Evolutionary conservation across 306 rosid genomes (phyloP), one percentile per base, ranked within the genome.

Genomic region (Trifolium fragiferum): DNA sequence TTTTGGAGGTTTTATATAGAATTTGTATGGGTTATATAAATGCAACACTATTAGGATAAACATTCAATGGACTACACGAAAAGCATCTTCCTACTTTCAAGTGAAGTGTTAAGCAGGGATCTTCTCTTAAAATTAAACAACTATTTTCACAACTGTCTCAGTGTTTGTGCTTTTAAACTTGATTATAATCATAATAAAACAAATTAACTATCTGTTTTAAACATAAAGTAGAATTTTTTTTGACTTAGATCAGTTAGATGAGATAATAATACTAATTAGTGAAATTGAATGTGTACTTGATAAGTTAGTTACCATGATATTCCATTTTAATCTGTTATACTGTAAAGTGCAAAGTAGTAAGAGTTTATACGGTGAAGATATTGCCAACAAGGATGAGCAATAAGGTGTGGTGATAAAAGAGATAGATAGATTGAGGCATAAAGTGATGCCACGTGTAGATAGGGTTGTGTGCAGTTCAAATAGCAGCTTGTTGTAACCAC

Each of bases 361-460:
- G 51, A 64, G 13, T 13, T 7, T 7, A 32, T 55, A 20, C 4
- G 53, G 59, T 25, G 49, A 14, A 51, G 74, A 41, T 61, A 10
- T 70, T 77, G 88, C 16, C 75, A 30, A 30, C 84, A 16, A 35
- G 44, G 68, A 62, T 15, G 6, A 27, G 15, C 77, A 18, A 19
- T 0, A 16, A 66, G 9, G 10, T 72, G 66, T 63, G 80, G 86
- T 19, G 87, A 84, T 70, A 47, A 79, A 79, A 61, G 33, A 61
- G 54, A 78, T 68, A 86, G 89, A 90, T 83, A 83, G 55, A 70
- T 38, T 57, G 57, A 23, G 50, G 69, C 76, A 69, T 47, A 37
- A 53, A 2, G 66, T 4, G 11, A 2, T 5, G 90, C 74, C 89
- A 89, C 86, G 84, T 87, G 89, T 70, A 84, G 96, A 89, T 87